Evolutionary conservation across 2,329 filamentous ascomycete species (phyloP).

Genomic region (Colletotrichum liriopes): DNA sequence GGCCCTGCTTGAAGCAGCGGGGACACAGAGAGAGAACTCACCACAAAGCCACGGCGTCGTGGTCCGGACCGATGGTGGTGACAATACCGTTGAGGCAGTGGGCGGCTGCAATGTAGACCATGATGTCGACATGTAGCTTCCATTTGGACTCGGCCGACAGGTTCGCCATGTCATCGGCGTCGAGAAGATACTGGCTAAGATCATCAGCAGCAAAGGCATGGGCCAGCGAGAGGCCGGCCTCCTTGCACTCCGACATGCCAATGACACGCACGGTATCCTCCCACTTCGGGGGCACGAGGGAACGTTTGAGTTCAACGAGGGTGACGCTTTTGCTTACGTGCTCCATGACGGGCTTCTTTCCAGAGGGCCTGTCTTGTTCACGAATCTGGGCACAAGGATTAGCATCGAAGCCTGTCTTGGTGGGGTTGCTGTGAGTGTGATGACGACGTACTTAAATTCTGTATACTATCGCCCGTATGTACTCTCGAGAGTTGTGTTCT

Average conservation of each 20-base stretch:
- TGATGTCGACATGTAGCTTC: constrained; percentile 82
- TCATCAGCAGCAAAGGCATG: constrained; percentile 85
- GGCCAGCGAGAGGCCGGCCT: constrained; percentile 80
- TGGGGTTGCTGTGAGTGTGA: background rate
- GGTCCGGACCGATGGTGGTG: constrained; percentile 81
- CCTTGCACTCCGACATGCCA: constrained; percentile 77
- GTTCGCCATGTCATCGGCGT: constrained; percentile 76
- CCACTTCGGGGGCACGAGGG: constrained; percentile 68
- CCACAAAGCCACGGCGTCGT: constrained; percentile 86
- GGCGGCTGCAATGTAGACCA: constrained; percentile 83
- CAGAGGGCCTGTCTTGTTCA: constrained; percentile 37
- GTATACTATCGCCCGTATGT: constrained; percentile 71
- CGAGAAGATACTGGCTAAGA: constrained; percentile 81
- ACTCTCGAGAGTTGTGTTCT: constrained; percentile 69
- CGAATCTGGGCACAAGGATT: constrained; percentile 21
- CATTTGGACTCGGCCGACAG: constrained; percentile 79
- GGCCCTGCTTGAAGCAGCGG: background rate
- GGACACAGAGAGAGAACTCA: constrained; percentile 58
- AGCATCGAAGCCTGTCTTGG: background rate
- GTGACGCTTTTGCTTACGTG: constrained; percentile 45
- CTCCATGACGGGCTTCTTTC: constrained; percentile 51
- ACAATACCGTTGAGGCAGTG: constrained; percentile 83
- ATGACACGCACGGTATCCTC: constrained; percentile 74
- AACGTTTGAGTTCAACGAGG: constrained; percentile 50
- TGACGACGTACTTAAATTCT: constrained; percentile 63